Evolutionary conservation across 352 stramenopile genomes (phyloP).

Genomic region (Pythium angustatum): DNA sequence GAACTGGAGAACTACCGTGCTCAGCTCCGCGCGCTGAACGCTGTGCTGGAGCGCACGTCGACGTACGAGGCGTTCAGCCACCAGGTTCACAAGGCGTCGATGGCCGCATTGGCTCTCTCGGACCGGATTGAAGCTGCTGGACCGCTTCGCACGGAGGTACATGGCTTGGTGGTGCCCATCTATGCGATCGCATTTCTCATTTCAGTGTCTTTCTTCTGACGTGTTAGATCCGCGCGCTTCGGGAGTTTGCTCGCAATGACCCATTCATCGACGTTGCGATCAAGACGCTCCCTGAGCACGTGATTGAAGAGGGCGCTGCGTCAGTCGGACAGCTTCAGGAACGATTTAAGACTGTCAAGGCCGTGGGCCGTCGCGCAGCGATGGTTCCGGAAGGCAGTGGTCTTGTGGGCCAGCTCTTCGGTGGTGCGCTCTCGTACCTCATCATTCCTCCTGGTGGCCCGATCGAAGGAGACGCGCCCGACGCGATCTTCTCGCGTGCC

Average conservation of each 20-base stretch:
- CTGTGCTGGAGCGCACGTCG: slow-evolving; percentile 68
- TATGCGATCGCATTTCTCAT: neutral
- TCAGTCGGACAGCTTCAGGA: slow-evolving; percentile 82
- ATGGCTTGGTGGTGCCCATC: neutral
- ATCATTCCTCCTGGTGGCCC: slow-evolving; percentile 78
- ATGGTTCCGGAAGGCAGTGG: slow-evolving; percentile 71
- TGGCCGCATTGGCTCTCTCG: slow-evolving; percentile 73
- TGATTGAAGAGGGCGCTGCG: slow-evolving; percentile 66
- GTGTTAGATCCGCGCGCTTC: slow-evolving; percentile 68
- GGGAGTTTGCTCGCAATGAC: slow-evolving; percentile 70
- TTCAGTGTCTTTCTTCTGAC: neutral
- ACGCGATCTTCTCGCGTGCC: slow-evolving; percentile 77
- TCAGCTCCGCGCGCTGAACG: slow-evolving; percentile 64
- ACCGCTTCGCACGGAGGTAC: slow-evolving; percentile 63
- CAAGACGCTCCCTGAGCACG: slow-evolving; percentile 57
- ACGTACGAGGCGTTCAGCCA: slow-evolving; percentile 87
- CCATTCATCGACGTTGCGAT: slow-evolving; percentile 70
- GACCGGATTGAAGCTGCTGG: slow-evolving; percentile 78
- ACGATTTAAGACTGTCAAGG: slow-evolving; percentile 81
- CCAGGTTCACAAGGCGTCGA: slow-evolving; percentile 82
- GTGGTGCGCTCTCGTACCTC: slow-evolving; percentile 63
- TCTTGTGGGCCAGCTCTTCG: slow-evolving; percentile 74
- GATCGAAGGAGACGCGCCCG: slow-evolving; percentile 69
- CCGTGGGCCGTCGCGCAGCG: slow-evolving; percentile 60
- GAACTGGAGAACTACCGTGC: slow-evolving; percentile 70